Evolutionary conservation across 768 basidiomycete species (phyloP).

Genomic region (Collybiopsis luxurians): DNA sequence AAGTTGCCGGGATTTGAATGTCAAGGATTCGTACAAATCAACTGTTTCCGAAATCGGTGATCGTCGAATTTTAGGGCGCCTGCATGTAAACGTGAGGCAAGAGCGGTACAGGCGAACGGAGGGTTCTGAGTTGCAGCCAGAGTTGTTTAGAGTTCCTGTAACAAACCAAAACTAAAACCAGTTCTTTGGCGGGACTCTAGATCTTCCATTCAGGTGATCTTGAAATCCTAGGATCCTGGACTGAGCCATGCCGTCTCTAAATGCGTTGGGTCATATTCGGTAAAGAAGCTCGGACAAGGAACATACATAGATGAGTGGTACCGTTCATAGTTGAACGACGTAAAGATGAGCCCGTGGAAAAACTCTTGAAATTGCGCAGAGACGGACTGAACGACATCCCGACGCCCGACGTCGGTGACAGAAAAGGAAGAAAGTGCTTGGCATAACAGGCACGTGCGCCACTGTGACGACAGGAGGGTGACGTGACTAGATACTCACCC

Average conservation of each 20-base stretch:
- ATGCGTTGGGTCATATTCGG: too few species aligned
- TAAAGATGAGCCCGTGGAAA: too few species aligned
- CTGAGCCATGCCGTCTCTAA: too few species aligned
- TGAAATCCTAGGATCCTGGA: too few species aligned
- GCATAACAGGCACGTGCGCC: background rate
- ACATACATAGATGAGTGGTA: too few species aligned
- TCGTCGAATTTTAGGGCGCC: background rate
- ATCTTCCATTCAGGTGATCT: too few species aligned
- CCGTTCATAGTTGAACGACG: too few species aligned
- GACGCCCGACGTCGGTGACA: too few species aligned
- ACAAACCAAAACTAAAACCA: background rate
- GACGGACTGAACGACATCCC: too few species aligned
- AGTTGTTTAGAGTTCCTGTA: background rate
- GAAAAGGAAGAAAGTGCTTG: too few species aligned
- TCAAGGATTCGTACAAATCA: background rate
- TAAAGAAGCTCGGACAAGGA: too few species aligned
- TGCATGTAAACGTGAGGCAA: conserved; percentile 4
- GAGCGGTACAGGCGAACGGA: background rate
- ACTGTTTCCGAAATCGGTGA: background rate
- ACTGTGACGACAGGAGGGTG: background rate
- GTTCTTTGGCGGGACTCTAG: background rate
- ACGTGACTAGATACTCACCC: background rate
- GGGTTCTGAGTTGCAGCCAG: conserved; percentile 2
- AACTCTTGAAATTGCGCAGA: too few species aligned
- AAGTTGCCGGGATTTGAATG: background rate